These are phyloP conservation scores for Trypanosoma avium DNA, from an alignment of 208 protist genomes.

Conservation along the genomic window DNA sequence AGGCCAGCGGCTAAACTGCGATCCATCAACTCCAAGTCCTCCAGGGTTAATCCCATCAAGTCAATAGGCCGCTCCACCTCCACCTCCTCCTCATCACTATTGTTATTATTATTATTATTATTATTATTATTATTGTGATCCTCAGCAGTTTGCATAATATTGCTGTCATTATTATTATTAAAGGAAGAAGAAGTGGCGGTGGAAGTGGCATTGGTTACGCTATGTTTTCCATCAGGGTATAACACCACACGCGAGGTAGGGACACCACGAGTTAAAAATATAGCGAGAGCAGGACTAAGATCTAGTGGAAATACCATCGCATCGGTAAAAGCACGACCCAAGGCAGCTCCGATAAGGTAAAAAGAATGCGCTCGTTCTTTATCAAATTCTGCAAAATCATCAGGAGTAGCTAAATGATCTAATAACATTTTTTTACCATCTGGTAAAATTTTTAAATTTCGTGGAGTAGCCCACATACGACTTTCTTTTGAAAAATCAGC, in stretches of 20 bases:
- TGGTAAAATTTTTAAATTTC: not conserved
- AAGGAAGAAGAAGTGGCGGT: too few relatives aligned
- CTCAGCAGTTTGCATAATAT: too few relatives aligned
- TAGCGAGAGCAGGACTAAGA: conserved; percentile 61
- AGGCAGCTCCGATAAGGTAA: conserved; percentile 73
- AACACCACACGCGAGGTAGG: conserved; percentile 40
- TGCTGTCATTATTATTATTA: too few relatives aligned
- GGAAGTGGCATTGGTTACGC: too few relatives aligned
- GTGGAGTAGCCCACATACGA: not conserved
- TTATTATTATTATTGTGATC: too few relatives aligned
- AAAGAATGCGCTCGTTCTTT: conserved; percentile 43
- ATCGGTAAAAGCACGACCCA: conserved; percentile 81
- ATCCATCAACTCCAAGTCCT: conserved; percentile 62
- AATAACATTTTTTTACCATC: not conserved
- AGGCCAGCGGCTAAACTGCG: conserved; percentile 47
- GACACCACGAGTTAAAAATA: conserved; percentile 56
- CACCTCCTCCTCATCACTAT: too few relatives aligned
- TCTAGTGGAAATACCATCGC: conserved; percentile 75
- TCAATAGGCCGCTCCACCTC: conserved; percentile 67
- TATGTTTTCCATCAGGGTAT: too few relatives aligned
- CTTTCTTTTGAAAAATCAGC: not conserved
- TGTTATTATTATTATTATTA: too few relatives aligned
- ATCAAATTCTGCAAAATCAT: conserved; percentile 53
- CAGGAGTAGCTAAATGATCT: conserved; percentile 18
- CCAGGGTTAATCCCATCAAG: conserved; percentile 56